These are phyloP conservation scores for Colletotrichum sp. DNA, from an alignment of 2,329 filamentous ascomycete genomes.

Conservation along the genomic window DNA sequence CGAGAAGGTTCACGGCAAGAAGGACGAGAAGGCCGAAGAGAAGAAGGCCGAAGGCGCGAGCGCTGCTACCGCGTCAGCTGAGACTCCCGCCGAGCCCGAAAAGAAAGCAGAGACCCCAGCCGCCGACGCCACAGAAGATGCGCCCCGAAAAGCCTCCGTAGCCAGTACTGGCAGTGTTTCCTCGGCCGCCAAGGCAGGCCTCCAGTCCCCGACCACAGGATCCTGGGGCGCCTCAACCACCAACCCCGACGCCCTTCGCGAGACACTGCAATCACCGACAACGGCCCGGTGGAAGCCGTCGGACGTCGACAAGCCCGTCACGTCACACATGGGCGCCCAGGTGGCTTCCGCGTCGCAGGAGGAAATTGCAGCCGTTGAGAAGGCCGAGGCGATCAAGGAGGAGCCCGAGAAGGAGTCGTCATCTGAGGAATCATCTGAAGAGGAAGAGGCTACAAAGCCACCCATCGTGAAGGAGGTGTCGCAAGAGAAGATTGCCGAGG, in stretches of 20 bases:
- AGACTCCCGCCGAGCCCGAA: not conserved
- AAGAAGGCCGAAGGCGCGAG: slow-evolving; percentile 17
- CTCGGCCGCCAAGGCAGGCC: slow-evolving; percentile 27
- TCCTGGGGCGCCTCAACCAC: slow-evolving; percentile 39
- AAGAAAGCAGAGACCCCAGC: not conserved
- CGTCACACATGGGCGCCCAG: slow-evolving; percentile 35
- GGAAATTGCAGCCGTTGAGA: slow-evolving; percentile 44
- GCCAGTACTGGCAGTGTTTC: not conserved
- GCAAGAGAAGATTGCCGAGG: slow-evolving; percentile 27
- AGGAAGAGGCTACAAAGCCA: slow-evolving; percentile 25
- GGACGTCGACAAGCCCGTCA: slow-evolving; percentile 23
- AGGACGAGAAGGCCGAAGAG: slow-evolving; percentile 26
- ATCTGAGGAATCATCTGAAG: slow-evolving; percentile 30
- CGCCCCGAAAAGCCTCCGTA: slow-evolving; percentile 7
- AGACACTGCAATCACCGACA: slow-evolving; percentile 47
- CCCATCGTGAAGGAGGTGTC: slow-evolving; percentile 25
- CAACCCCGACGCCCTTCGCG: slow-evolving; percentile 27
- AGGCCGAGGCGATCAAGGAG: slow-evolving; percentile 44
- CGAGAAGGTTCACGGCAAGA: slow-evolving; percentile 60
- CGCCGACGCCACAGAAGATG: not conserved
- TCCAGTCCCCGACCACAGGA: slow-evolving; percentile 51
- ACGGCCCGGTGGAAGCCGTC: slow-evolving; percentile 45
- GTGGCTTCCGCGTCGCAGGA: slow-evolving; percentile 37
- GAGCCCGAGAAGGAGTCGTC: slow-evolving; percentile 39
- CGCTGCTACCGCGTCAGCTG: not conserved